Base-by-base conservation (phyloP, 1,284 basidiomycete genomes). In the Lentinula novae-zelandiae region DNA sequence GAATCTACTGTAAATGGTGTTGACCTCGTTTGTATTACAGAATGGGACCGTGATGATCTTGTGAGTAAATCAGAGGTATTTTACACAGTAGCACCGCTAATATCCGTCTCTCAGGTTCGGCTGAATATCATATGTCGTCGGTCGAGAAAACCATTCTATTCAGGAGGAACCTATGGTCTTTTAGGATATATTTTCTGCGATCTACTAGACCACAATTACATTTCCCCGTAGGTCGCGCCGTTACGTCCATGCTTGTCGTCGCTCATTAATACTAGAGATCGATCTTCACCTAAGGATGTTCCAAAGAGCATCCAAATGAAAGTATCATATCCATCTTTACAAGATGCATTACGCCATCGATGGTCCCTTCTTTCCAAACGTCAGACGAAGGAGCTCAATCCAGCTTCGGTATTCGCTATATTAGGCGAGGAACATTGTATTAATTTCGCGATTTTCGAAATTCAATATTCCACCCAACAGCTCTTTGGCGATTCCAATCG, bases 101-200 rank as follows among this genome's bases (percentile, higher is more conserved):
- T 44, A 12, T 42, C 46, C 27, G 54, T 46, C 39, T 36, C n/a
- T 10, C 70, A 97, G 93, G 81, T 90, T 67, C 79, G 76, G 54
- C 80, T 96, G 62, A 95, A 98, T 73, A 81, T 84, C 44, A 81
- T 85, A 13, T 92, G 93, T 69, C 82, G 95, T 64, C 79, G 80
- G 59, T 78, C 84, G 57, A 76, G 79, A 36, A 92, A 88, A 64
- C 88, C 90, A 13, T 92, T 98, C 73, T 98, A 97, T 69, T 86
- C 89, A 17, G 92, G 95, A 0, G 90, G 90, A 8, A 89, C 91
- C 10, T 95, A 93, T 72, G 96, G 96, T n/a, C 80, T 96, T 62
- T 79, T 89, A 53, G 97, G 96, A 5, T 99, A 92, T 74, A 92
- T 96, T 67, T 98, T 98, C 72, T 92, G 93, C 62, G 96, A 99